Evolutionary conservation across 2,329 filamentous ascomycete genomes (phyloP), one percentile per base, ranked within the genome.

Genomic region (Rhytidhysteron rufulum): DNA sequence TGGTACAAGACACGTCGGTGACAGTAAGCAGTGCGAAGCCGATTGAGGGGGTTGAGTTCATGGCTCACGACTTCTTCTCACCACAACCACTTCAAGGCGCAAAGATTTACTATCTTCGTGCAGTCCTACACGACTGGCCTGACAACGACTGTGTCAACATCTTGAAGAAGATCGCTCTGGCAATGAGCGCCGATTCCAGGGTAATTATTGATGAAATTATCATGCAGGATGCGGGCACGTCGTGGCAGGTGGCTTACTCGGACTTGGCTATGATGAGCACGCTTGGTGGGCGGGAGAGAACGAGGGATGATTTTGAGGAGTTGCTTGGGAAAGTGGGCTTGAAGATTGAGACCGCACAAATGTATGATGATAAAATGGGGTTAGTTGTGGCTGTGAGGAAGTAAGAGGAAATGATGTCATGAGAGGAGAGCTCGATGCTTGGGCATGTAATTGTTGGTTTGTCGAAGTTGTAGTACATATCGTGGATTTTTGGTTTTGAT

Each of bases 181-280:
- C 66, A 1, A 57, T 70, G 50, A 52, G 44, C 1, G 39, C 50
- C 1, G 55, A 60, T 4, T 69, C 66, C 1, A 48, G 51, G 10
- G 57, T 73, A 19, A 42, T 73, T 19, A 66, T 73, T 34, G 64
- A 69, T 37, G 71, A 73, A 9, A 37, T 67, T 17, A 64, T 71
- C 4, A 34, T 73, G 8, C 65, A 67, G 1, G 50, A 69, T 25
- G 44, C 36, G 2, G 55, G 57, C 6, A 60, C 55, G 2, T 52
- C 58, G 19, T 66, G 55, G 51, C 48, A 60, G 31, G 54, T 63
- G 1, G 47, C 62, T 1, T 49, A 54, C 13, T 34, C 62, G 7
- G 68, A 72, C 43, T 20, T 72, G 7, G 54, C 44, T 2, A 69
- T 71, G 64, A 62, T 67, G 55, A 16, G 15, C 16, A 17, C 13